Evolutionary conservation across 306 rosid genomes (phyloP), one percentile per base, ranked within the genome.

Genomic region (Medicago lupulina): DNA sequence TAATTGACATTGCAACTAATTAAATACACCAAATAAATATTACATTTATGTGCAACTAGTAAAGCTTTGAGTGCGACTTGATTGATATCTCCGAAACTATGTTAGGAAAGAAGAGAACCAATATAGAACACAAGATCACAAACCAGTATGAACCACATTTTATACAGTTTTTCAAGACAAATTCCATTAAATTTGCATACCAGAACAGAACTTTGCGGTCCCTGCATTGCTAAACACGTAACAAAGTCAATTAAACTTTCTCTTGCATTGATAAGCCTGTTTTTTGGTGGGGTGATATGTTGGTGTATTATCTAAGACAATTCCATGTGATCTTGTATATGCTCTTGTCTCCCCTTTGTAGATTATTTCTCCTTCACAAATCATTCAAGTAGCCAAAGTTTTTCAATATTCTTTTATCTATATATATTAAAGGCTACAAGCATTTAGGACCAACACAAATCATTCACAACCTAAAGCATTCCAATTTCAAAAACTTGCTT

Each of bases 331-430:
- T 76, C 74, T 57, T 53, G 8, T 38, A 18, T 6, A 16, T 46
- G 31, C 57, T 7, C 66, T 70, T 61, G 12, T 54, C 57, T 15
- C 59, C 47, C 59, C 47, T 41, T 41, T 41, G 47, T 41, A 9
- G 12, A 41, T 9, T 41, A 13, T 10, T 41, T 39, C 44, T 17
- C 11, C 17, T 31, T 4, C 61, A 25, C 59, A 23, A 58, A 34
- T 77, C 49, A 67, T 72, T 59, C 49, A 66, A 1, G 31, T 40
- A 61, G 13, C 64, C 53, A 40, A 53, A 8, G 47, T 44, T 78
- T 65, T 38, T 67, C 36, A 4, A 8, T 40, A 62, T n/a, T 61
- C 63, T 70, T 71, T 60, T 40, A 83, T 83, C 73, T 79, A 86
- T 86, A 81, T 73, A 79, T 70, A 70, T 59, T 54, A 43, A 43